A percentile compares a stretch with the other conserved stretches of the same genome.
Evolutionary conservation across 164 flowering plant genomes (phyloP).

Genomic region (Aristolochia californica): DNA sequence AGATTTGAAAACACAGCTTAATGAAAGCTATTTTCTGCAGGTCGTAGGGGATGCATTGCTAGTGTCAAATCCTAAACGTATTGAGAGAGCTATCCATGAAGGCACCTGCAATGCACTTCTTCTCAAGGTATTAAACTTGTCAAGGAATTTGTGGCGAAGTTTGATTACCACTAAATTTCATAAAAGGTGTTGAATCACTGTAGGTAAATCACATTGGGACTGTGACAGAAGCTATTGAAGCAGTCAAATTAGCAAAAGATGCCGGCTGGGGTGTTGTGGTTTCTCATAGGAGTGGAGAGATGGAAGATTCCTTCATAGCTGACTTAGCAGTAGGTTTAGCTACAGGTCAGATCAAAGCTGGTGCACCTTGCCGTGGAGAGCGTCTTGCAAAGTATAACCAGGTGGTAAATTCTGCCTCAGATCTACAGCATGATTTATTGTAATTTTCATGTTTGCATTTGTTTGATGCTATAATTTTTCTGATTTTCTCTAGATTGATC

Average conservation of each 20-base stretch:
- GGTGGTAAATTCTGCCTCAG: conserved; percentile 24
- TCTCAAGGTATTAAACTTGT: conserved; percentile 59
- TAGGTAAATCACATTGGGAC: conserved; percentile 92
- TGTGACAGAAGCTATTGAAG: conserved; percentile 84
- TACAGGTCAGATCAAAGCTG: conserved; percentile 83
- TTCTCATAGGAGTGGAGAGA: conserved; percentile 92
- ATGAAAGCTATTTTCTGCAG: conserved; percentile 31
- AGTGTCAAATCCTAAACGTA: conserved; percentile 79
- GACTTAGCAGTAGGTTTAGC: conserved; percentile 85
- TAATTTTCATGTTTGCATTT: too few relatives aligned
- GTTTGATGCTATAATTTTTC: too few relatives aligned
- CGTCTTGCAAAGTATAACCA: conserved; percentile 87
- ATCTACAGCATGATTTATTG: not conserved
- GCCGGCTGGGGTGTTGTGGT: conserved; percentile 79
- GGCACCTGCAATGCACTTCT: conserved; percentile 83
- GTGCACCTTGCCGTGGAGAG: conserved; percentile 96
- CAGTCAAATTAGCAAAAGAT: conserved; percentile 81
- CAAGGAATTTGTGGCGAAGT: not conserved
- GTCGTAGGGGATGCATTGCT: conserved; percentile 84
- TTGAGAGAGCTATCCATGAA: conserved; percentile 69
- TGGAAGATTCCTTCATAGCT: conserved; percentile 83
- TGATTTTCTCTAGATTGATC: too few relatives aligned
- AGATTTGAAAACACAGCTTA: not conserved
- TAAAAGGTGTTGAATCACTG: not conserved
- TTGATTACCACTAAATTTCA: not conserved